A percentile compares a stretch with the other conserved stretches of the same genome.
Evolutionary conservation across 805 yeast species (phyloP).

Genomic region (Hermanozyma aechmeae): DNA sequence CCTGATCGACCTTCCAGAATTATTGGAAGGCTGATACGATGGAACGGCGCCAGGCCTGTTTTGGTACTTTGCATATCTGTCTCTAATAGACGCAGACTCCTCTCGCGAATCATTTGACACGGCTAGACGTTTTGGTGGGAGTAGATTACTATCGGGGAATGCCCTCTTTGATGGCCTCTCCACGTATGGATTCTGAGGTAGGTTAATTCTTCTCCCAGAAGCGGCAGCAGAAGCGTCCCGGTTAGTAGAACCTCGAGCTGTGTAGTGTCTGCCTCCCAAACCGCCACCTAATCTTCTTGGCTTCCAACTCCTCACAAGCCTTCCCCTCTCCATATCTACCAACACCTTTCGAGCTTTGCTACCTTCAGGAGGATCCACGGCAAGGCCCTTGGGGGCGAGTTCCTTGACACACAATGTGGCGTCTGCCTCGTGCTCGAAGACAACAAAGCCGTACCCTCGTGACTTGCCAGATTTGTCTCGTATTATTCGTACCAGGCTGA

Average conservation of each 20-base stretch:
- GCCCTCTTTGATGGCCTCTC: constrained; percentile 5
- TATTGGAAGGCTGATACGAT: not conserved
- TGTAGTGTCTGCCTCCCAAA: constrained; percentile 74
- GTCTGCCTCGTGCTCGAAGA: constrained; percentile 51
- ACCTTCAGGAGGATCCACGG: constrained; percentile 21
- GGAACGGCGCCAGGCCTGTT: constrained; percentile 2
- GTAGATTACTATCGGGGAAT: constrained; percentile 1
- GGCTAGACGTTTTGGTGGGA: constrained; percentile 1
- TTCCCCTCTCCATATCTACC: constrained; percentile 68
- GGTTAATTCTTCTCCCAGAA: constrained; percentile 12
- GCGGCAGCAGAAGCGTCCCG: constrained; percentile 30
- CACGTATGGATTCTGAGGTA: constrained; percentile 10
- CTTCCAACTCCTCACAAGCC: constrained; percentile 56
- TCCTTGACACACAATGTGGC: constrained; percentile 55
- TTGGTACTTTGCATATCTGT: constrained; percentile 17
- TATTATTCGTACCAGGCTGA: constrained; percentile 42
- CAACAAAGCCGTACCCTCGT: constrained; percentile 79
- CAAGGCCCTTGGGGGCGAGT: constrained; percentile 37
- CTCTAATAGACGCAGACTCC: constrained; percentile 11
- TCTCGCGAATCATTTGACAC: constrained; percentile 2
- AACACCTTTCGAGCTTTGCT: constrained; percentile 42
- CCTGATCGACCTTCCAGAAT: constrained; percentile 6
- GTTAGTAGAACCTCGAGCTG: constrained; percentile 20
- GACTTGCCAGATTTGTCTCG: constrained; percentile 39
- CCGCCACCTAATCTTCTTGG: constrained; percentile 87